Percentiles rank a stretch among this genome's conserved stretches.
These are phyloP conservation scores for Mesembryanthemum crystallinum DNA, from an alignment of 148 eudicot genomes.

Conservation along the genomic window DNA sequence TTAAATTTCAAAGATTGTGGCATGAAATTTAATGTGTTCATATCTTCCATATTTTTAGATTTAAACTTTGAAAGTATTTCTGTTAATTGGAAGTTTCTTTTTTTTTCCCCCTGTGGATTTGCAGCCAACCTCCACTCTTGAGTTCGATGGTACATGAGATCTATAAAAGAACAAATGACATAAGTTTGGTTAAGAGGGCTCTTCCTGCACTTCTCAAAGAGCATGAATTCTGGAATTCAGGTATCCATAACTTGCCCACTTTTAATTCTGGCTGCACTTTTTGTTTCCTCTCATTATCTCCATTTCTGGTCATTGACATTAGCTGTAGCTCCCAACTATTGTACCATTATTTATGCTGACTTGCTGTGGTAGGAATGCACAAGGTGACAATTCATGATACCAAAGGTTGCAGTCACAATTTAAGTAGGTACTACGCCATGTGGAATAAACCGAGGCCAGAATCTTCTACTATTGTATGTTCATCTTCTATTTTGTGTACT, in stretches of 20 bases:
- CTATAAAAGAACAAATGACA: slow-evolving; percentile 57
- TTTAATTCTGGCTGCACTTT: neutral
- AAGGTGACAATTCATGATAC: slow-evolving; percentile 62
- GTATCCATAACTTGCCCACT: slow-evolving; percentile 29
- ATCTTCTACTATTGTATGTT: slow-evolving; percentile 66
- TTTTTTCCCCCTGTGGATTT: slow-evolving; percentile 20
- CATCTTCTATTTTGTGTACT: slow-evolving; percentile 13
- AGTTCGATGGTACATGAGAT: slow-evolving; percentile 79
- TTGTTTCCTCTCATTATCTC: neutral
- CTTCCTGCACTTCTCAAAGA: slow-evolving; percentile 79
- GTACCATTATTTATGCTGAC: neutral
- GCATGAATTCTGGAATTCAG: slow-evolving; percentile 78
- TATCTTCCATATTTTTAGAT: slow-evolving; percentile 3
- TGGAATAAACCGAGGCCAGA: slow-evolving; percentile 96
- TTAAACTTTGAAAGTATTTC: neutral
- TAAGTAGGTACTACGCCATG: slow-evolving; percentile 85
- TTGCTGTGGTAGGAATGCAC: slow-evolving; percentile 56
- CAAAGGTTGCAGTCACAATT: slow-evolving; percentile 43
- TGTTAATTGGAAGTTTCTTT: neutral
- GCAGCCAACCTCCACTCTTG: slow-evolving; percentile 88
- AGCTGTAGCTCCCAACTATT: neutral
- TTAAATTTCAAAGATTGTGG: neutral
- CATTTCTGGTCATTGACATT: neutral
- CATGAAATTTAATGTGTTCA: neutral
- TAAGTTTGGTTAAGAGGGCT: slow-evolving; percentile 46